Conservation (phyloP, 108 stramenopile genomes). For the Mediolabrus comicus region DNA sequence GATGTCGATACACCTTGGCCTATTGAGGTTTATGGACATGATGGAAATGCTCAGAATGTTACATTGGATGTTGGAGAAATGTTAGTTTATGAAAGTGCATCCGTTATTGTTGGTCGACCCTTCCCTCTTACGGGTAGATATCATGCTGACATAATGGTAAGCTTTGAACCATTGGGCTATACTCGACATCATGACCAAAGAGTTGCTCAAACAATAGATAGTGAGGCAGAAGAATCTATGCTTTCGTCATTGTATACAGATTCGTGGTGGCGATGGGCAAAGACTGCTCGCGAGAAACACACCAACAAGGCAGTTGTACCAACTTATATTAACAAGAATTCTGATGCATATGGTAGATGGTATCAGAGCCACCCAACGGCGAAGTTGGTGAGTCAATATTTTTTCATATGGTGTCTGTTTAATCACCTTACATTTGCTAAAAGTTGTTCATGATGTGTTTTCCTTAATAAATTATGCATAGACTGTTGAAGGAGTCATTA, state of each 20-base stretch:
- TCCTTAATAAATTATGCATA: neutral
- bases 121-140: conserved; percentile 77
- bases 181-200: neutral
- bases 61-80: conserved; percentile 92
- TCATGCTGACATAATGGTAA: conserved; percentile 88
- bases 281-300: neutral
- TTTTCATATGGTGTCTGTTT: too few relatives aligned
- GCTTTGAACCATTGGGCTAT: conserved; percentile 49
- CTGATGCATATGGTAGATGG: neutral
- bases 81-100: conserved; percentile 85
- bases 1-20: conserved; percentile 90
- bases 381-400: neutral
- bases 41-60: conserved; percentile 83
- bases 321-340: neutral
- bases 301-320: neutral
- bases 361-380: neutral
- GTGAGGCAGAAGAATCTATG: neutral
- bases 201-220: neutral
- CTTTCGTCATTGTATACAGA: neutral
- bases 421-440: too few relatives aligned
- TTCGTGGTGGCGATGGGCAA: neutral
- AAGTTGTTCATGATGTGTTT: neutral
- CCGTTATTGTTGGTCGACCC: conserved; percentile 88
- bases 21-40: conserved; percentile 81
- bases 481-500: neutral